Percentiles rank a stretch among this genome's conserved stretches.
Conservation (phyloP, 306 rosid genomes). For the Clitoria ternatea region DNA sequence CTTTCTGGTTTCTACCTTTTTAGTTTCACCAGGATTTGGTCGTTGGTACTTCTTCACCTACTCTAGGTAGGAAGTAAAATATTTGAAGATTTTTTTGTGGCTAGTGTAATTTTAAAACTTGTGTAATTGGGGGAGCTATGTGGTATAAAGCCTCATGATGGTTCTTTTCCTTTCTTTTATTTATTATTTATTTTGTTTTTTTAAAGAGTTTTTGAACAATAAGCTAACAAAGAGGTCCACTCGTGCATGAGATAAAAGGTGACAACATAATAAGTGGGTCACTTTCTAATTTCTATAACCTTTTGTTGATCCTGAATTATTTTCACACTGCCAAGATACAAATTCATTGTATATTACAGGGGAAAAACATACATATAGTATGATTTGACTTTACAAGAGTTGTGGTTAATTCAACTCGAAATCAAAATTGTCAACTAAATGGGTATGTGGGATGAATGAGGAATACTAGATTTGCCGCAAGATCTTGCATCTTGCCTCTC, state of each 20-base stretch:
- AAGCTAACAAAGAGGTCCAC: slow-evolving; percentile 30
- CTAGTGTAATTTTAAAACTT: slow-evolving; percentile 24
- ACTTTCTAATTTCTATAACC: slow-evolving; percentile 25
- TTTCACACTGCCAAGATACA: not conserved
- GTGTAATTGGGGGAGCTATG: not conserved
- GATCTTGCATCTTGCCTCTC: slow-evolving; percentile 21
- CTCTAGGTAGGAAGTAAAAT: slow-evolving; percentile 7
- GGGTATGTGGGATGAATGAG: slow-evolving; percentile 19
- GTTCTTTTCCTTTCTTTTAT: slow-evolving; percentile 16
- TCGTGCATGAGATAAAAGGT: slow-evolving; percentile 27
- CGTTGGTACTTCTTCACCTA: slow-evolving; percentile 15
- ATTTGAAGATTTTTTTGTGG: not conserved
- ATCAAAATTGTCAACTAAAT: slow-evolving; percentile 39
- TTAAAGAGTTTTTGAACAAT: slow-evolving; percentile 17
- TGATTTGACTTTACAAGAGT: slow-evolving; percentile 33
- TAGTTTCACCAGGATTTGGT: slow-evolving; percentile 7
- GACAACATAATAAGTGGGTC: slow-evolving; percentile 29
- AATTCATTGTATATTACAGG: slow-evolving; percentile 15
- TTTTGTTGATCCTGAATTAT: slow-evolving; percentile 18
- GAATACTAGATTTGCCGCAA: not conserved
- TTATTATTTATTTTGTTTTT: too few relatives aligned
- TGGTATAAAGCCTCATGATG: slow-evolving; percentile 34
- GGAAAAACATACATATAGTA: not conserved
- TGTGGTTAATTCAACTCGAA: slow-evolving; percentile 13
- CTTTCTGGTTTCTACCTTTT: slow-evolving; percentile 1